Base-by-base conservation (phyloP, 2,329 filamentous ascomycete species). In the Ceratocystis ficicola region DNA sequence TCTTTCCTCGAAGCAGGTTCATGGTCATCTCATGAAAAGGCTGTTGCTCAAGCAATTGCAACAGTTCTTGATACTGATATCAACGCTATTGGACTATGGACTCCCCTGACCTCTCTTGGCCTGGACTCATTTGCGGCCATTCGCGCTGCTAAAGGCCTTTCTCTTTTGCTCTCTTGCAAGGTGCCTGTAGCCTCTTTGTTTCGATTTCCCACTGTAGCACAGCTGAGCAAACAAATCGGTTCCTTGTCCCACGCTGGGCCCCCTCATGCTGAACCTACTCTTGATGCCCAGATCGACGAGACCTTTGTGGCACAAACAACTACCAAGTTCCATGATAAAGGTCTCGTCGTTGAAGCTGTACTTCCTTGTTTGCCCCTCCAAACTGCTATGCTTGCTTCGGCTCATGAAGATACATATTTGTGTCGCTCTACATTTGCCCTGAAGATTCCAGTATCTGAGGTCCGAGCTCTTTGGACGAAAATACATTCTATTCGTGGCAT, bases 41-140 rank as follows among this genome's bases (percentile, higher is more conserved):
- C 72, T 0, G 78, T 95, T 65, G 83, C 82, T 0, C 69, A 76
- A 0, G 75, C 80, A 1, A 74, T 95, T 5, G 76, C 82, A 0
- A 70, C 77, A 4, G 75, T 80, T 0, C 77, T 86, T 1, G 72
- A 75, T 0, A 72, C 83, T 0, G 71, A 81, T 0, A 66, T 72
- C 2, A 70, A 73, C 0, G 74, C 77, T 0, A 78, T 95, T 46
- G 76, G 75, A 8, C 81, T 82, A 41, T 86, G 85, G 75, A 86
- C 85, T 0, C 90, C 90, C 0, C 87, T 96, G 68, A 85, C 87
- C 65, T 83, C 81, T n/a, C 74, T 95, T 2, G 92, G 92, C 0
- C 74, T 96, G 5, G 90, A 96, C 72, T 95, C 91, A 0, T 84
- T 96, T 30, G 88, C 86, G 6, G 89, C 89, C 0, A 95, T 96